Percentiles rank a stretch among this genome's conserved stretches.
phyloP scores from a whole-genome alignment of 2,329 filamentous ascomycete species.

The Monilinia laxa region DNA sequence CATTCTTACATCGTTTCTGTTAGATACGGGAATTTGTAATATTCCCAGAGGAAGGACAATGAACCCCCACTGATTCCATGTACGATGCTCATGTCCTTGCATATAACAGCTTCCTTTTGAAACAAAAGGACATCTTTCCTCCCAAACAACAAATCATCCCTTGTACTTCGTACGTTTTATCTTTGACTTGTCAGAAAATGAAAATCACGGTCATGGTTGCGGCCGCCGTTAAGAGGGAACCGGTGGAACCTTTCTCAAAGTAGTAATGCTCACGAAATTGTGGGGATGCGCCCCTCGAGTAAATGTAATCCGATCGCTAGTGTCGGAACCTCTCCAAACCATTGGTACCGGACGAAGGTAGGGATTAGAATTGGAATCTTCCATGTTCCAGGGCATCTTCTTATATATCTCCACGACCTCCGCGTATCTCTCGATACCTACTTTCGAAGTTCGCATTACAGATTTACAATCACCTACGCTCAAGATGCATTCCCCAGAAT shows the following conservation, averaged over 20 bases:
- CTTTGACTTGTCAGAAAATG: neutral
- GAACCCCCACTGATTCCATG: too few relatives aligned
- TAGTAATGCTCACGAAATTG: slow-evolving; percentile 19
- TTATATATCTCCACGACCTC: neutral
- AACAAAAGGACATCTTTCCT: neutral
- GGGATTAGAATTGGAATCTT: neutral
- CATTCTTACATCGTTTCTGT: too few relatives aligned
- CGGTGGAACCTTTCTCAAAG: slow-evolving; percentile 13
- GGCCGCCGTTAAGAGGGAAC: neutral
- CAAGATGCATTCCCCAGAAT: slow-evolving; percentile 17
- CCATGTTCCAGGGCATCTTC: neutral
- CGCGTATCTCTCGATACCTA: neutral
- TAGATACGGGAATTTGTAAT: too few relatives aligned
- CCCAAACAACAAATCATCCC: neutral
- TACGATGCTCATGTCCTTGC: too few relatives aligned
- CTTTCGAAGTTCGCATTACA: neutral
- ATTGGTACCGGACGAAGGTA: neutral
- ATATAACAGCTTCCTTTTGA: neutral
- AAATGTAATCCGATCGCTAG: neutral
- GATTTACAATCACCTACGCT: neutral
- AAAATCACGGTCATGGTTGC: neutral
- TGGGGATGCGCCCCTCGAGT: neutral
- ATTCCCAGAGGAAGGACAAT: too few relatives aligned
- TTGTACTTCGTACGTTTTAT: too few relatives aligned
- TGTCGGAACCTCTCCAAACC: neutral